Evolutionary conservation across 352 stramenopile species (phyloP).

Genomic region (Halophytophthora polymorphica): DNA sequence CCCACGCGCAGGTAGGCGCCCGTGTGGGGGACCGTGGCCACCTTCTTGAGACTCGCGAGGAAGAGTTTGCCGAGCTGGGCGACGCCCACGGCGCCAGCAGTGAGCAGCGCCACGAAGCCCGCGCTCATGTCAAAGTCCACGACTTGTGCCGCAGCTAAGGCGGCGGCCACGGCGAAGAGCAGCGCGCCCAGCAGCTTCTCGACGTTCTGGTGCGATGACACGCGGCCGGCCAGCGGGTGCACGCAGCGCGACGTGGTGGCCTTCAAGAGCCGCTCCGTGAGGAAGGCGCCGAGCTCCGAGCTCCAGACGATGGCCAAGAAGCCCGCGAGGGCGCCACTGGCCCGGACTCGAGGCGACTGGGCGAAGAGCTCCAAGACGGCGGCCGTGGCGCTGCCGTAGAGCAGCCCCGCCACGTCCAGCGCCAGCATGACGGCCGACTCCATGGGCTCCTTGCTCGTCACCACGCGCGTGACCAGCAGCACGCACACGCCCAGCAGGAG

Average conservation of each 20-base stretch:
- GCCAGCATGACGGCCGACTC: slow-evolving; percentile 57
- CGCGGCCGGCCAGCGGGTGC: slow-evolving; percentile 41
- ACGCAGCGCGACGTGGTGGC: slow-evolving; percentile 47
- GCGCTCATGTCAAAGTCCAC: slow-evolving; percentile 41
- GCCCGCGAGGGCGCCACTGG: slow-evolving; percentile 31
- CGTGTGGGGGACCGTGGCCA: slow-evolving; percentile 43
- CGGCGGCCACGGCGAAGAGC: slow-evolving; percentile 29
- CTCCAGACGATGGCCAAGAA: slow-evolving; percentile 61
- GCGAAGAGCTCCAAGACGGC: slow-evolving; percentile 53
- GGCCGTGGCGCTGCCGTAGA: slow-evolving; percentile 44
- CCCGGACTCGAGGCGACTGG: slow-evolving; percentile 23
- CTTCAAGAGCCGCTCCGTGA: slow-evolving; percentile 47
- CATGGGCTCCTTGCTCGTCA: slow-evolving; percentile 63
- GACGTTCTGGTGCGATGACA: slow-evolving; percentile 57
- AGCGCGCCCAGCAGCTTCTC: slow-evolving; percentile 57
- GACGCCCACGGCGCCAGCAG: slow-evolving; percentile 30
- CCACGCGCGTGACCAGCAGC: slow-evolving; percentile 39
- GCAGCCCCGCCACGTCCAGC: slow-evolving; percentile 44
- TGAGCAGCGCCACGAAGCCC: slow-evolving; percentile 26
- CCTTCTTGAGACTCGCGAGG: slow-evolving; percentile 60
- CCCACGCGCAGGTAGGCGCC: slow-evolving; percentile 45
- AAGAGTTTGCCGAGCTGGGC: slow-evolving; percentile 58
- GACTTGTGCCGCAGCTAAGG: slow-evolving; percentile 23
- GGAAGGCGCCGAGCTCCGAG: slow-evolving; percentile 47
- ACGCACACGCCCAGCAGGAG: slow-evolving; percentile 37